phyloP scores from a whole-genome alignment of 495 filamentous ascomycete species.

The Tuber indicum region DNA sequence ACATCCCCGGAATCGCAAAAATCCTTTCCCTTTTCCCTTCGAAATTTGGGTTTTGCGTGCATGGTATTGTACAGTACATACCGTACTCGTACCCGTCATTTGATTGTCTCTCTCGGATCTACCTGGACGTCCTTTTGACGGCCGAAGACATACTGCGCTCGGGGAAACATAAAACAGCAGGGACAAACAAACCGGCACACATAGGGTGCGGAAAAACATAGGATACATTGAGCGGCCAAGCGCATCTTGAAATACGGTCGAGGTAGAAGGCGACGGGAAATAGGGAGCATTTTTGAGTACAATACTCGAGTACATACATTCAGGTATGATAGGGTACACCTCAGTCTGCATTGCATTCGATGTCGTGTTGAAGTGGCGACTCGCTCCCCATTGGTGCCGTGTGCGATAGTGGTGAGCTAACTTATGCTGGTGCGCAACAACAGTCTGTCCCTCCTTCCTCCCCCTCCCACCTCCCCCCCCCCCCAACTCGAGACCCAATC shows the following conservation, averaged over 20 bases:
- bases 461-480: slow-evolving; percentile 18
- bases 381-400: slow-evolving; percentile 31
- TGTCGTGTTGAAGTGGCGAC: slow-evolving; percentile 28
- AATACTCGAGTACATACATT: neutral
- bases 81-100: slow-evolving; percentile 14
- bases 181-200: neutral
- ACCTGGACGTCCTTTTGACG: slow-evolving; percentile 23
- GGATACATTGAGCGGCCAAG: neutral
- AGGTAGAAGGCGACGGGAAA: neutral
- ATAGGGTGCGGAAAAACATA: neutral
- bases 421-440: slow-evolving; percentile 17
- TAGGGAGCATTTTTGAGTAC: slow-evolving; percentile 8
- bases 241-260: neutral
- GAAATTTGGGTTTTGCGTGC: neutral
- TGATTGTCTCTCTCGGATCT: slow-evolving; percentile 24
- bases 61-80: neutral
- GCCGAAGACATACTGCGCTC: neutral
- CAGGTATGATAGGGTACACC: slow-evolving; percentile 33
- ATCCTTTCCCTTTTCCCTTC: neutral
- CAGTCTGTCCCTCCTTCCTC: slow-evolving; percentile 16
- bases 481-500: slow-evolving; percentile 13
- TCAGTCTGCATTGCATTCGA: slow-evolving; percentile 36
- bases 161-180: neutral
- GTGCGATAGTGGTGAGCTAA: slow-evolving; percentile 23
- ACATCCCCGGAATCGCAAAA: neutral